These are phyloP conservation scores for Kwoniella dendrophila DNA, from an alignment of 768 basidiomycete genomes.

Conservation along the genomic window DNA sequence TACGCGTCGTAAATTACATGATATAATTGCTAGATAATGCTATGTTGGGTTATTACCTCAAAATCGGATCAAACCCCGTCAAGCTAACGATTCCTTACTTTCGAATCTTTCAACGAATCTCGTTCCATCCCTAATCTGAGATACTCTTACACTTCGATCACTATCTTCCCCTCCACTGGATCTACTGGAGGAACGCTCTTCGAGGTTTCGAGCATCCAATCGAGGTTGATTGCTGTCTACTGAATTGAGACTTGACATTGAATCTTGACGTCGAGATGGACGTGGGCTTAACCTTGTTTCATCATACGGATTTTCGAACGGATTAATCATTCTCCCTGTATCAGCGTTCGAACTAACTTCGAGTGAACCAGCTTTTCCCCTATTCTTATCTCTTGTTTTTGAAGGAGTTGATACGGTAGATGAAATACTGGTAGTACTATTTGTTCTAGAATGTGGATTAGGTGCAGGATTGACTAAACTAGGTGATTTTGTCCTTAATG, in stretches of 20 bases:
- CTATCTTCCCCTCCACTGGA: slow-evolving; percentile 13
- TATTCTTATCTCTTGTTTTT: slow-evolving; percentile 4
- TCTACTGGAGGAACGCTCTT: background rate
- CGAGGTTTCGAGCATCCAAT: background rate
- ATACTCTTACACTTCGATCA: slow-evolving; percentile 13
- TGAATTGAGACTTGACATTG: slow-evolving; percentile 4
- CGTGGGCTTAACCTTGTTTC: slow-evolving; percentile 11
- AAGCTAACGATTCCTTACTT: slow-evolving; percentile 18
- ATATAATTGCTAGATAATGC: too few relatives aligned
- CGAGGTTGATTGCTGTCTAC: background rate
- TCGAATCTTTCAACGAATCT: slow-evolving; percentile 26
- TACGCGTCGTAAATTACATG: too few relatives aligned
- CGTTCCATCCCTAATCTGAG: slow-evolving; percentile 15
- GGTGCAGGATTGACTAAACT: slow-evolving; percentile 6
- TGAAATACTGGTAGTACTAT: background rate
- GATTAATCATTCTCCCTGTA: background rate
- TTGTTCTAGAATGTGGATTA: background rate
- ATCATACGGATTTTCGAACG: slow-evolving; percentile 23
- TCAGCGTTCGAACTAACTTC: background rate
- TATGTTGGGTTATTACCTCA: too few relatives aligned
- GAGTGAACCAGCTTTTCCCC: background rate
- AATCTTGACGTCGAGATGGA: background rate
- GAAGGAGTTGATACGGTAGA: background rate
- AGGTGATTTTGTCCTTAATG: slow-evolving; percentile 9
- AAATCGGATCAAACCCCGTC: too few relatives aligned